A percentile compares a stretch with the other conserved stretches of the same genome.
phyloP scores from a whole-genome alignment of 345 rosid genomes.

The Passiflora organensis region DNA sequence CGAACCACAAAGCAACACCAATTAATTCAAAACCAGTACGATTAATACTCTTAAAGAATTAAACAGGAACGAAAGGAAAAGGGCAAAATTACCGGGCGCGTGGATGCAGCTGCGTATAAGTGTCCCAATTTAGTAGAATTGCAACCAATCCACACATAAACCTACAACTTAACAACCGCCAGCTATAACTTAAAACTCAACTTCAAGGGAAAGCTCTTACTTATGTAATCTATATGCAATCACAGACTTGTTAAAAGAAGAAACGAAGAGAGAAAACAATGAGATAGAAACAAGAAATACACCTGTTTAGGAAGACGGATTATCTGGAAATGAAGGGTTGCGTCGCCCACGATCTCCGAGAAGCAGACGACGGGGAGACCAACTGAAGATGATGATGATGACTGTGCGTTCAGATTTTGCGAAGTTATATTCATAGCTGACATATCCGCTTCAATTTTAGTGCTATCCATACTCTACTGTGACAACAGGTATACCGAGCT shows the following conservation, averaged over 20 bases:
- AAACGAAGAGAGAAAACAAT: no score
- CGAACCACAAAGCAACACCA: neutral
- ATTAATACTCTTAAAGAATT: neutral
- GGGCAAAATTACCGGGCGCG: slow-evolving; percentile 44
- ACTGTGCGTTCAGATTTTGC: slow-evolving; percentile 2
- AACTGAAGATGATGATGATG: slow-evolving; percentile 9
- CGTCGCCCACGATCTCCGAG: slow-evolving; percentile 56
- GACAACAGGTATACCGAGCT: no score
- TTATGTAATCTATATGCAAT: no score
- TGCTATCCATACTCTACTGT: no score
- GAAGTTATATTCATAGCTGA: neutral
- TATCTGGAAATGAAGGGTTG: slow-evolving; percentile 68
- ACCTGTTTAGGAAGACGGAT: slow-evolving; percentile 71
- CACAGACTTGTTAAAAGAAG: no score
- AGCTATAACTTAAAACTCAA: neutral
- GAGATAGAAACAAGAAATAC: no score
- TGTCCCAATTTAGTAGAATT: slow-evolving; percentile 67
- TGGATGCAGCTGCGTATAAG: slow-evolving; percentile 78
- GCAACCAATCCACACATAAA: slow-evolving; percentile 80
- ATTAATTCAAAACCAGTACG: neutral
- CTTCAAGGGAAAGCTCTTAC: no score
- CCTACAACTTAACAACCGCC: slow-evolving; percentile 23
- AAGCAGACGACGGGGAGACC: slow-evolving; percentile 52
- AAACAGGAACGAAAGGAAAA: neutral
- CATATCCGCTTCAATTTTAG: neutral